Evolutionary conservation across 1,139 yeast genomes (phyloP), one percentile per base, ranked within the genome.

Genomic region (Hansenula lynferdii): DNA sequence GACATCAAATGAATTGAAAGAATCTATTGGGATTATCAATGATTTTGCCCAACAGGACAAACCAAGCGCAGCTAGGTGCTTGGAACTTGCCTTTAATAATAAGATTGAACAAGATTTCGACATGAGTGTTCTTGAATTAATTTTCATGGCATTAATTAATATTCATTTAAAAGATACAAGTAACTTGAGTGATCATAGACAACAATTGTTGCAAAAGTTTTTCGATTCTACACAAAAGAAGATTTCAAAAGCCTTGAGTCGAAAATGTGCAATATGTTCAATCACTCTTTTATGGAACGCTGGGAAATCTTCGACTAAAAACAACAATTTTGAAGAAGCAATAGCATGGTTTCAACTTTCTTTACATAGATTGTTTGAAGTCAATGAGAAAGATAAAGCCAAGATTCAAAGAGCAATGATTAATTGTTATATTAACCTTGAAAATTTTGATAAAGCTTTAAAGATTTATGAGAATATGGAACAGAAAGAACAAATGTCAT

Each of bases 271-370:
- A 11, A 48, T 55, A 11, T 47, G 62, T 25, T 32, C 53, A 1
- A 44, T 56, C 5, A 53, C 64, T 2, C 41, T 62, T 27, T 33
- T 63, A n/a, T 63, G 65, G 65, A 61, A 59, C n/a, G 42, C 44
- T 17, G 64, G 63, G 0, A 56, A 56, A 31, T 40, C 42, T 12
- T 43, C 42, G 8, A 40, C 43, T 27, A 60, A 61, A 28, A 42
- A 40, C 5, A 37, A 31, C 2, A 37, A 45, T 8, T 45, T 34
- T 28, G 21, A 35, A 2, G 50, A 50, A 12, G 53, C 61, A 1
- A 28, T 54, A 4, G 39, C 36, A 1, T 62, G 66, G 64, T 51
- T 59, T 19, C 40, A 49, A 4, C 29, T 56, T n/a, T 51, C 58
- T 12, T 39, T 53, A 8, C 53, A 54, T 25, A 47, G 60, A 20